Evolutionary conservation across 345 rosid species (phyloP).

Genomic region (Bretschneidera sinensis): DNA sequence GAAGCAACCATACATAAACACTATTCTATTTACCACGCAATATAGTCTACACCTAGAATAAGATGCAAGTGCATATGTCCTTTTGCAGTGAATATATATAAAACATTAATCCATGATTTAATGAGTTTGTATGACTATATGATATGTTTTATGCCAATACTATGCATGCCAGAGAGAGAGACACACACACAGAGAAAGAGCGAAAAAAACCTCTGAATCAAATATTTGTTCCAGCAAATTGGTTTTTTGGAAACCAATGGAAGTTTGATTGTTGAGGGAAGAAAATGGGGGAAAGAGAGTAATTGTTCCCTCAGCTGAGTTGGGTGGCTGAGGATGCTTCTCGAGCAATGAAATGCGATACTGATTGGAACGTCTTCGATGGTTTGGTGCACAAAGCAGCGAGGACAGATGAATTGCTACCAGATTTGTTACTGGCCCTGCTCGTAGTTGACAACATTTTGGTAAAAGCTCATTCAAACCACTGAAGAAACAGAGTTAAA

Average conservation of each 20-base stretch:
- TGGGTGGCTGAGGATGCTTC: conserved; percentile 31
- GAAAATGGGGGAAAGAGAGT: conserved; percentile 15
- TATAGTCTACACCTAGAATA: no score
- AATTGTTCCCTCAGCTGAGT: conserved; percentile 19
- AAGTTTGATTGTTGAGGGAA: conserved; percentile 10
- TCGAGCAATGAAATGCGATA: conserved; percentile 28
- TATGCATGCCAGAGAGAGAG: neutral
- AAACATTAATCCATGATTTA: no score
- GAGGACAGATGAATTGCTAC: conserved; percentile 25
- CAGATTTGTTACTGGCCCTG: conserved; percentile 43
- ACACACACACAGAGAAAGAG: neutral
- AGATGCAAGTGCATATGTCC: no score
- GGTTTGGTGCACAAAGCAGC: conserved; percentile 23
- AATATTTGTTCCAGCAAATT: conserved; percentile 19
- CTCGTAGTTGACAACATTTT: conserved; percentile 11
- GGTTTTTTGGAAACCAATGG: conserved; percentile 12
- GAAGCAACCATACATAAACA: conserved; percentile 1
- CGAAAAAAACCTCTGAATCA: conserved; percentile 35
- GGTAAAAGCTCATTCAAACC: neutral
- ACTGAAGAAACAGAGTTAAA: neutral
- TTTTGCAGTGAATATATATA: no score
- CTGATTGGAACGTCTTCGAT: conserved; percentile 22
- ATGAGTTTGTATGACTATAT: no score
- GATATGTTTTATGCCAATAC: no score
- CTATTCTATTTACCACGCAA: neutral